These are phyloP conservation scores for Starmerella potacharoeniae DNA, from an alignment of 805 yeast species.

Conservation along the genomic window DNA sequence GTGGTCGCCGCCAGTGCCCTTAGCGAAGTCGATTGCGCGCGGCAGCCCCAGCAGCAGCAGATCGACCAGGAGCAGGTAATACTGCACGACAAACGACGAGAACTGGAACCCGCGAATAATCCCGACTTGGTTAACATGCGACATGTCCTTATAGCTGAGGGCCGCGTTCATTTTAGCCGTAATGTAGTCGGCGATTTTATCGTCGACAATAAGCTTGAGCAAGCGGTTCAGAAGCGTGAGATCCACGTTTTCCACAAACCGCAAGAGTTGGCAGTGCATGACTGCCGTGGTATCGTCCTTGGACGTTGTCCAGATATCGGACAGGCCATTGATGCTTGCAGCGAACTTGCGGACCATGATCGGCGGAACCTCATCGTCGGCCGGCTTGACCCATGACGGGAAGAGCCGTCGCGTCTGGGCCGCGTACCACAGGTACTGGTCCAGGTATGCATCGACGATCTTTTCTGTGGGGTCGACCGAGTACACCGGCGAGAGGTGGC, in stretches of 20 bases:
- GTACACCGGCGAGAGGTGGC: constrained; percentile 74
- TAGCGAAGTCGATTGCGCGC: constrained; percentile 80
- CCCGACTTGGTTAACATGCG: constrained; percentile 81
- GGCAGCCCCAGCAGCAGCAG: constrained; percentile 72
- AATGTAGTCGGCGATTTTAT: constrained; percentile 87
- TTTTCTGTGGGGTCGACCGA: constrained; percentile 86
- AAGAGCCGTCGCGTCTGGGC: constrained; percentile 76
- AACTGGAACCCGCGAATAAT: constrained; percentile 80
- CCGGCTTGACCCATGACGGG: constrained; percentile 95
- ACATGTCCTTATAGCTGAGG: constrained; percentile 86
- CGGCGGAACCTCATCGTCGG: constrained; percentile 89
- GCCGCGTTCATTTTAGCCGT: constrained; percentile 78
- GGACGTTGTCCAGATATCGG: constrained; percentile 65
- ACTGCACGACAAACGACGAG: constrained; percentile 80
- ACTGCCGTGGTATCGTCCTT: constrained; percentile 72
- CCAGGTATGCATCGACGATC: constrained; percentile 90
- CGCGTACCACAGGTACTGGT: constrained; percentile 93
- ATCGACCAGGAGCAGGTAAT: constrained; percentile 78
- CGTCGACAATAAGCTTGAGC: constrained; percentile 69
- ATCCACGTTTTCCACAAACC: constrained; percentile 76
- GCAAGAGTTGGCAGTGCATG: constrained; percentile 62
- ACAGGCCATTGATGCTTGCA: constrained; percentile 73
- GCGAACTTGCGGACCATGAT: constrained; percentile 86
- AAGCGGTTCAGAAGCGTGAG: constrained; percentile 75
- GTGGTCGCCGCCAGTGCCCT: constrained; percentile 48